Conservation (phyloP, 164 flowering plant species). For the Magnolia kwangsiensis region DNA sequence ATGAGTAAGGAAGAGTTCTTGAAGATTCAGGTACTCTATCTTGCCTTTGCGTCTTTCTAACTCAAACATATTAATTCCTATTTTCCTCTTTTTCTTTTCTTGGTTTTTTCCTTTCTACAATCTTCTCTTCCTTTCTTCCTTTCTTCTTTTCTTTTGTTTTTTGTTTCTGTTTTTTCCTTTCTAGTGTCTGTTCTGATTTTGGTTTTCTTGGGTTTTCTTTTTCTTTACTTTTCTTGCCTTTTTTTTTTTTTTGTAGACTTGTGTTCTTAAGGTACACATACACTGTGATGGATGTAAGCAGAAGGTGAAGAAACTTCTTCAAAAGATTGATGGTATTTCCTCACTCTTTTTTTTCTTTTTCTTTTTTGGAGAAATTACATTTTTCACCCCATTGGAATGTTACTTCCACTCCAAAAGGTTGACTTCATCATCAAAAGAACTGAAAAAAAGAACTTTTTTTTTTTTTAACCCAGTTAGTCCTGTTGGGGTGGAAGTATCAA, state of each 20-base stretch:
- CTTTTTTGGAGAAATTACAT: background rate
- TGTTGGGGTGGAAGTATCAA: background rate
- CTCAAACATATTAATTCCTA: constrained; percentile 5
- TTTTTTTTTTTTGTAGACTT: constrained; percentile 53
- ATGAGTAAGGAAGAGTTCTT: constrained; percentile 76
- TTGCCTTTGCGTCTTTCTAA: constrained; percentile 9
- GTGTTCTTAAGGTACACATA: constrained; percentile 77
- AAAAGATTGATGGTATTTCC: constrained; percentile 68
- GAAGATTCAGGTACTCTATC: constrained; percentile 63
- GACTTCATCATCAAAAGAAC: background rate
- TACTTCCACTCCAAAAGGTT: background rate
- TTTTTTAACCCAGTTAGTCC: background rate
- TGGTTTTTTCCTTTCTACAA: background rate
- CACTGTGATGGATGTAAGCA: constrained; percentile 88
- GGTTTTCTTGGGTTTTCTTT: background rate
- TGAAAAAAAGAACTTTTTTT: background rate
- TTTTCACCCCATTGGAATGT: background rate
- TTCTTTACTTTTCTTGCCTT: constrained; percentile 6
- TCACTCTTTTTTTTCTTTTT: background rate
- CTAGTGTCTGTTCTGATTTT: constrained; percentile 7
- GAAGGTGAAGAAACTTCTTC: constrained; percentile 79
- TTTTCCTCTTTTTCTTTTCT: background rate
- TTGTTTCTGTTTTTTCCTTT: background rate
- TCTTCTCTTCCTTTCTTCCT: background rate
- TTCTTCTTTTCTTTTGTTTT: background rate